phyloP scores from a whole-genome alignment of 805 yeast genomes.

The Cyberlindnera lachancei region DNA sequence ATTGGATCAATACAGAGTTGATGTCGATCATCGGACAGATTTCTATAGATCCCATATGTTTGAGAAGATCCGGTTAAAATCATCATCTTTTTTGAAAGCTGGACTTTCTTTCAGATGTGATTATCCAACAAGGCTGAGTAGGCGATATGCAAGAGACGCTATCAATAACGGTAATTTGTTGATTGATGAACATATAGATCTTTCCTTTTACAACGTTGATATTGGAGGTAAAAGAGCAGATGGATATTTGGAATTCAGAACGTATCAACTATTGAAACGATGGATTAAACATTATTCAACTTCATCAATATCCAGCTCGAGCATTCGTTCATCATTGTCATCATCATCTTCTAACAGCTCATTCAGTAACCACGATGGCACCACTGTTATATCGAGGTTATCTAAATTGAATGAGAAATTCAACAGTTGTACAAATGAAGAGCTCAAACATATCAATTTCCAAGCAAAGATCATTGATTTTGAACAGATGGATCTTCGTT shows the following conservation, averaged over 20 bases:
- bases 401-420: too few relatives aligned
- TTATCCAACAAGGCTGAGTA: too few relatives aligned
- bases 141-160: too few relatives aligned
- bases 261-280: conserved; percentile 1
- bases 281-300: conserved; percentile 7
- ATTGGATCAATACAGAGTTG: too few relatives aligned
- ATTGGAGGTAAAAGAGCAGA: too few relatives aligned
- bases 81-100: conserved; percentile 12
- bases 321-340: background rate
- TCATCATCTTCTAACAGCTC: background rate
- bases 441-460: too few relatives aligned
- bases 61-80: conserved; percentile 7
- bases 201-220: conserved; percentile 7
- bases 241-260: conserved; percentile 8
- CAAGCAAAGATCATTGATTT: conserved; percentile 16
- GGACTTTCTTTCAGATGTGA: conserved; percentile 9
- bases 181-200: conserved; percentile 3
- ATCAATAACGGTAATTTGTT: too few relatives aligned
- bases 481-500: conserved; percentile 14
- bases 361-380: background rate
- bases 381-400: too few relatives aligned
- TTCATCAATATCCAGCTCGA: background rate
- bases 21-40: too few relatives aligned
- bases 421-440: too few relatives aligned
- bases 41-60: conserved; percentile 4